Percentiles rank a stretch among this genome's conserved stretches.
These are phyloP conservation scores for Teratosphaeria viscida DNA, from an alignment of 2,329 filamentous ascomycete species.

Conservation along the genomic window DNA sequence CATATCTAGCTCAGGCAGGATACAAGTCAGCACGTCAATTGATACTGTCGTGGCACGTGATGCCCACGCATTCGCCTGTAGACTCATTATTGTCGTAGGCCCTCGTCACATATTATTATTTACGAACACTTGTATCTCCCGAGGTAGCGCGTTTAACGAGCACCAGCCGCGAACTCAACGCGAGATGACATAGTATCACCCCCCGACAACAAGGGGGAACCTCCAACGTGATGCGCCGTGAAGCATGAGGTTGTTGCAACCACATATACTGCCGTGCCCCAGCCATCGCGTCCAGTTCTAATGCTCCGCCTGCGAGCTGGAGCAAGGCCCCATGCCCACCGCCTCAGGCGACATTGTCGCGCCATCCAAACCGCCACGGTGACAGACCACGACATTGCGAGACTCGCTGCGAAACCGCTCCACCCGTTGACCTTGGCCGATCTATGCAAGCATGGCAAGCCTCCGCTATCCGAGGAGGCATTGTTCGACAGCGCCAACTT, in stretches of 20 bases:
- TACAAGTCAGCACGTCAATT: too few relatives aligned
- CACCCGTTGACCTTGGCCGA: slow-evolving; percentile 78
- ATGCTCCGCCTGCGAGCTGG: slow-evolving; percentile 20
- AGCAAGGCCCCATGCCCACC: slow-evolving; percentile 14
- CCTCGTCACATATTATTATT: too few relatives aligned
- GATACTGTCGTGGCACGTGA: too few relatives aligned
- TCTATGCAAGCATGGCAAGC: slow-evolving; percentile 78
- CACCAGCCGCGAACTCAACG: too few relatives aligned
- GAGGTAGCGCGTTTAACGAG: too few relatives aligned
- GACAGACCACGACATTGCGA: slow-evolving; percentile 64
- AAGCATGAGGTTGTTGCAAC: neutral
- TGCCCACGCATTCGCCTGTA: too few relatives aligned
- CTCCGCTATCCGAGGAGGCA: slow-evolving; percentile 68
- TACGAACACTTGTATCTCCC: too few relatives aligned
- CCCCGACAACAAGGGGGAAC: too few relatives aligned
- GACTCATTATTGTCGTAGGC: too few relatives aligned
- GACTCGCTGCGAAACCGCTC: slow-evolving; percentile 65
- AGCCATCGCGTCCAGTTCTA: slow-evolving; percentile 1
- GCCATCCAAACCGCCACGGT: slow-evolving; percentile 32
- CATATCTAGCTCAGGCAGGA: too few relatives aligned
- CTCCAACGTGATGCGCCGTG: too few relatives aligned
- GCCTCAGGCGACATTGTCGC: neutral
- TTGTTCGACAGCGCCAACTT: slow-evolving; percentile 90
- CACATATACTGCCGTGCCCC: neutral
- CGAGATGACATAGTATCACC: too few relatives aligned